Evolutionary conservation across 805 yeast species (phyloP), one percentile per base, ranked within the genome.

Genomic region (Candida dajiaensis): DNA sequence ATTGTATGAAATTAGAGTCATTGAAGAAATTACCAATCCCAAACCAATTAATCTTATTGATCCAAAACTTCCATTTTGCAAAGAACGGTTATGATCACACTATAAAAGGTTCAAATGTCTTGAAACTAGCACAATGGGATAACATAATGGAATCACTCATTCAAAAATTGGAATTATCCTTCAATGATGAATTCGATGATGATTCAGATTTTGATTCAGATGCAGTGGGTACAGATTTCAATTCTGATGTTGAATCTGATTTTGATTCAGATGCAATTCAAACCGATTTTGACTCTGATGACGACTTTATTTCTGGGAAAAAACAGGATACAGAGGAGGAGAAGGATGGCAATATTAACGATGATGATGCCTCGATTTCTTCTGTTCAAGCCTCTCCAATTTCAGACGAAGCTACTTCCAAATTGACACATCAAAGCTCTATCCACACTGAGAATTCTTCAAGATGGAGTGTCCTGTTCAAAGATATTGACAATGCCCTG

Each of bases 121-220:
- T 53, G 2, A 38, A 31, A 8, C 42, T 53, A 3, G 42, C 46
- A 6, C 40, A 51, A 1, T 60, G 59, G 59, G 64, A 60, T 39
- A 52, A 53, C 3, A 46, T 60, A 4, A 60, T 58, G 63, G 63
- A 58, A 41, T 31, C 40, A n/a, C n/a, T 60, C 20, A 45, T 57
- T 2, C 16, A 42, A 7, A 52, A 46, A n/a, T 47, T 50, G 7
- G 47, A 50, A 4, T 22, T 59, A 6, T 28, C 48, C 2, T 50
- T 58, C 33, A 13, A 11, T 16, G 31, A 35, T 18, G 31, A 40
- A 7, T 19, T 15, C 2, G 31, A 21, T 39, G 23, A 40, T n/a
- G 40, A 38, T 12, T 42, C 39, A 3, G 48, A 41, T 18, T 38
- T 39, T 2, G 50, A 50, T 23, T 21, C 21, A n/a, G 43, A 45